Conservation (phyloP, 768 basidiomycete genomes). For the Pleurotus djamor region DNA sequence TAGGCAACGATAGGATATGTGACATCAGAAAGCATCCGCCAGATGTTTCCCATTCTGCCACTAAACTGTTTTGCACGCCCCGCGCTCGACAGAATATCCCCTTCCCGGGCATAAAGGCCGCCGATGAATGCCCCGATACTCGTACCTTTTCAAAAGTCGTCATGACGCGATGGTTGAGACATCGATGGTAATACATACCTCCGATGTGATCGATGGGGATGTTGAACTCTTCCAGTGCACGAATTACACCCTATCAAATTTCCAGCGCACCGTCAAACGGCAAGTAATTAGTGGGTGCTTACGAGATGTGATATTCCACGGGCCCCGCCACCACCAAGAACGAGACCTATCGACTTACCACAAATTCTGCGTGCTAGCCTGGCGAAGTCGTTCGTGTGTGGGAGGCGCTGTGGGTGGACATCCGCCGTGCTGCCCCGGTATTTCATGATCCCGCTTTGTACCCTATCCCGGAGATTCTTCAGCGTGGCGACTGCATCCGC, state of each 20-base stretch:
- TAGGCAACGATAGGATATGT: constrained; percentile 92
- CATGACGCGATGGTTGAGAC: not conserved
- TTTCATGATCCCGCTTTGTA: constrained; percentile 85
- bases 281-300: constrained; percentile 10
- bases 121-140: constrained; percentile 93
- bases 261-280: constrained; percentile 5
- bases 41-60: constrained; percentile 89
- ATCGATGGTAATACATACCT: constrained; percentile 39
- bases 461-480: constrained; percentile 90
- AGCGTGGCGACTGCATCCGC: constrained; percentile 70
- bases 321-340: constrained; percentile 97
- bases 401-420: constrained; percentile 70
- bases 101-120: constrained; percentile 93
- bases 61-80: constrained; percentile 92
- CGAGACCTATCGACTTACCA: constrained; percentile 90
- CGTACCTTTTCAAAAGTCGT: constrained; percentile 46
- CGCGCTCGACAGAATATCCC: constrained; percentile 81
- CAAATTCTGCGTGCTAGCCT: constrained; percentile 88
- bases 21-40: constrained; percentile 91
- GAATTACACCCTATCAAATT: constrained; percentile 79
- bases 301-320: constrained; percentile 57
- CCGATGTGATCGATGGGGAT: constrained; percentile 95
- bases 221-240: constrained; percentile 86
- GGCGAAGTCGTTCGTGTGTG: constrained; percentile 89
- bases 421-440: constrained; percentile 70